Base-by-base conservation (phyloP, 306 rosid genomes). In the Begonia loranthoides region DNA sequence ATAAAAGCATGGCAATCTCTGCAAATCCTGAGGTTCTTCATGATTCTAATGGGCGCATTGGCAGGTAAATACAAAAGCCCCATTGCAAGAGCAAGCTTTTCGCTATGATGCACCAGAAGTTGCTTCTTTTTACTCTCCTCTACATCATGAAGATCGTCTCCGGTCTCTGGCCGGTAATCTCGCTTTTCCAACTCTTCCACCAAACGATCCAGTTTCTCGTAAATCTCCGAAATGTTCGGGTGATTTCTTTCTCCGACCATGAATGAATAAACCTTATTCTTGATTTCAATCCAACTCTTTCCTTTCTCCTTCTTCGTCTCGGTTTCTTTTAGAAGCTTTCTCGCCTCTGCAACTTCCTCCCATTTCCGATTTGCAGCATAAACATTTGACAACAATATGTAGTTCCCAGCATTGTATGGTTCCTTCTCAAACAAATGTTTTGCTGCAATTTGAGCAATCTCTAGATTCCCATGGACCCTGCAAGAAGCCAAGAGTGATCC, bases 1-100 rank as follows among this genome's bases (percentile, higher is more conserved):
- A 90, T 76, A 64, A 85, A 90, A 16, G 72, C 67, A 60, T 90
- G 94, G 67, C 95, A 85, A 62, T 90, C 95, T 59, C 81, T 94
- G 70, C 97, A 89, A 40, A 85, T 89, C 64, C 95, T 84, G 51
- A 85, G 87, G 58, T 89, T 85, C 72, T 89, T 89, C 81, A 85
- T 89, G 58, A 89, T 79, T 68, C 90, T 78, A 61, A 89, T 77
- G 36, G 94, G 84, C 41, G 62, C 73, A 64, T 58, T 66, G 41
- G 63, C 16, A 41, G 95, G 90, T 56, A 82, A 82, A 65, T 78
- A 75, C 78, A 85, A 71, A 52, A 89, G 58, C 19, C 95, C 95
- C 72, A 63, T 71, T 49, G 85, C 61, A 63, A 82, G 57, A 45
- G 94, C 95, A 47, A 90, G 87, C 62, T 90, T 90, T 76, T 85